These are phyloP conservation scores for Cadophora luteo-olivacea DNA, from an alignment of 2,329 filamentous ascomycete species.

Conservation along the genomic window DNA sequence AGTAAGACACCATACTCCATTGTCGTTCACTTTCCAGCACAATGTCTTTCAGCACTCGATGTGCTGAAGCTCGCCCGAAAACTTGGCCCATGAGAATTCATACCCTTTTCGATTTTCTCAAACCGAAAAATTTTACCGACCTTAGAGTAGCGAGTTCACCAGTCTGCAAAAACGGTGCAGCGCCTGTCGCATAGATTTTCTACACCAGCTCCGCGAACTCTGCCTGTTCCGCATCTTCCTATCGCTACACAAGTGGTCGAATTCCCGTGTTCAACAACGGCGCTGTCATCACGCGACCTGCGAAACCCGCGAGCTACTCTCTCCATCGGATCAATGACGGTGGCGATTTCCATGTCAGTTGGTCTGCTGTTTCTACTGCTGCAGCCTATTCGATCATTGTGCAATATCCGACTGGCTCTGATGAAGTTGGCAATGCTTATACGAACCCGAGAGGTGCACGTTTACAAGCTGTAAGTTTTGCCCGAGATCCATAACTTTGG, in stretches of 20 bases:
- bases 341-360: neutral
- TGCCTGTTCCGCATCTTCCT: neutral
- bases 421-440: neutral
- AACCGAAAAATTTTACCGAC: neutral
- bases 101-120: too few relatives aligned
- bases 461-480: neutral
- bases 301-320: neutral
- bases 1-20: too few relatives aligned
- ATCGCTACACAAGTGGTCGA: neutral
- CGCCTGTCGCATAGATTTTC: neutral
- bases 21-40: too few relatives aligned
- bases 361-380: neutral
- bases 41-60: too few relatives aligned
- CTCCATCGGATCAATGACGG: neutral
- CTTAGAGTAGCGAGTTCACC: neutral
- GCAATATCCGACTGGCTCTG: neutral
- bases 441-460: neutral
- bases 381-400: constrained; percentile 4
- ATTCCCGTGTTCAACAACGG: constrained; percentile 2
- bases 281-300: neutral
- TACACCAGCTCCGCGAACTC: constrained; percentile 1
- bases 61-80: too few relatives aligned
- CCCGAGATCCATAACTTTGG: too few relatives aligned
- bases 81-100: too few relatives aligned
- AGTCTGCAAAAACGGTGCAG: neutral